Evolutionary conservation across 2,329 filamentous ascomycete species (phyloP).

Genomic region (Beauveria brongniartii): DNA sequence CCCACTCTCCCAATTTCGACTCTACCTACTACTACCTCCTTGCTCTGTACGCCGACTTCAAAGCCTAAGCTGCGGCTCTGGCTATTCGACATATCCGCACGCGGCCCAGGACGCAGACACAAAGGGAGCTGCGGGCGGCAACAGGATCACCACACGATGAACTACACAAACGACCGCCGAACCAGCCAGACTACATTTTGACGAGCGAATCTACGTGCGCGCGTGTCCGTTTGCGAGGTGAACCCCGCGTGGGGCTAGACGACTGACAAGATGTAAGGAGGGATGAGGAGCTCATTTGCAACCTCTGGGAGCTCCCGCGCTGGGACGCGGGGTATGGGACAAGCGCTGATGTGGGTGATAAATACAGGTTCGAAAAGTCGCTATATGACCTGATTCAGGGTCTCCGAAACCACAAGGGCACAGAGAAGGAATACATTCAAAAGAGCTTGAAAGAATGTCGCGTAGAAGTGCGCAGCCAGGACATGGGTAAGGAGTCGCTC

Average conservation of each 20-base stretch:
- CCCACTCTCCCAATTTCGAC: neutral
- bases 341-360: neutral
- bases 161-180: neutral
- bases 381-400: conserved; percentile 98
- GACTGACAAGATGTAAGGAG: conserved; percentile 1
- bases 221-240: neutral
- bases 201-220: neutral
- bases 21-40: neutral
- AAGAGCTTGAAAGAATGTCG: conserved; percentile 92
- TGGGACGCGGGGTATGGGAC: neutral
- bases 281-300: neutral
- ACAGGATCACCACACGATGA: conserved; percentile 2
- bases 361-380: conserved; percentile 90
- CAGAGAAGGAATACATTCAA: conserved; percentile 91
- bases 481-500: conserved; percentile 61
- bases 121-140: neutral
- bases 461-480: conserved; percentile 80
- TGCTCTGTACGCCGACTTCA: neutral
- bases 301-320: neutral
- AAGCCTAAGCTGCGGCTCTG: neutral
- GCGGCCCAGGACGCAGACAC: neutral
- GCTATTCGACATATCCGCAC: neutral
- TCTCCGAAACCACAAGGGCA: conserved; percentile 88
- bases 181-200: neutral
- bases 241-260: neutral